These are phyloP conservation scores for Begonia loranthoides DNA, from an alignment of 306 rosid species.

Conservation along the genomic window DNA sequence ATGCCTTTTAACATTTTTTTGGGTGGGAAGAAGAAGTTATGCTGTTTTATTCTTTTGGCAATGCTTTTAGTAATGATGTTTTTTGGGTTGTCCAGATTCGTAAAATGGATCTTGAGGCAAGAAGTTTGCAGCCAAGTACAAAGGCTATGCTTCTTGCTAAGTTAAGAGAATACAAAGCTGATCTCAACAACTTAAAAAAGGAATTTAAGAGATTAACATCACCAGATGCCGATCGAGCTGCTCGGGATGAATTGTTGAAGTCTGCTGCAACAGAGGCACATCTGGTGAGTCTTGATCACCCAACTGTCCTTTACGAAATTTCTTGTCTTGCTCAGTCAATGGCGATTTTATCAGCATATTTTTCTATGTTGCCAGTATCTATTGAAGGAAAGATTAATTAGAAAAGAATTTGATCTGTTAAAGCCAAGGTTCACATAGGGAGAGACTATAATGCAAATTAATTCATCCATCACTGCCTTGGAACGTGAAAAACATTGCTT, in stretches of 20 bases:
- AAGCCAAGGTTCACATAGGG: too few relatives aligned
- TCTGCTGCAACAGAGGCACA: conserved; percentile 10
- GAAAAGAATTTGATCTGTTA: too few relatives aligned
- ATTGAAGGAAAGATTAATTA: too few relatives aligned
- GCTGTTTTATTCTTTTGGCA: not conserved
- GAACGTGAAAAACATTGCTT: too few relatives aligned
- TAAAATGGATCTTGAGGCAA: conserved; percentile 17
- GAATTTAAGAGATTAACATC: conserved; percentile 10
- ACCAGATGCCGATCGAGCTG: conserved; percentile 8
- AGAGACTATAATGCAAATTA: too few relatives aligned
- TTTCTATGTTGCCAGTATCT: too few relatives aligned
- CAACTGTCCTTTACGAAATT: not conserved
- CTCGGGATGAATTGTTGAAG: conserved; percentile 14
- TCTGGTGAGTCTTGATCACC: conserved; percentile 5
- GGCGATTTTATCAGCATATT: too few relatives aligned
- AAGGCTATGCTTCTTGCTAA: conserved; percentile 15
- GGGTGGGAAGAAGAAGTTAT: not conserved
- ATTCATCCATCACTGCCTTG: too few relatives aligned
- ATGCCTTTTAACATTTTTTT: not conserved
- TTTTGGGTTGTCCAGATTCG: conserved; percentile 9
- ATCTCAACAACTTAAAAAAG: conserved; percentile 9
- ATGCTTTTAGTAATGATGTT: not conserved
- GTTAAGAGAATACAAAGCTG: conserved; percentile 14
- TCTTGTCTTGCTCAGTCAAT: not conserved
- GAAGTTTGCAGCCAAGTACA: conserved; percentile 16